Base-by-base conservation (phyloP, 2,329 filamentous ascomycete species). In the Penicillium hordei region DNA sequence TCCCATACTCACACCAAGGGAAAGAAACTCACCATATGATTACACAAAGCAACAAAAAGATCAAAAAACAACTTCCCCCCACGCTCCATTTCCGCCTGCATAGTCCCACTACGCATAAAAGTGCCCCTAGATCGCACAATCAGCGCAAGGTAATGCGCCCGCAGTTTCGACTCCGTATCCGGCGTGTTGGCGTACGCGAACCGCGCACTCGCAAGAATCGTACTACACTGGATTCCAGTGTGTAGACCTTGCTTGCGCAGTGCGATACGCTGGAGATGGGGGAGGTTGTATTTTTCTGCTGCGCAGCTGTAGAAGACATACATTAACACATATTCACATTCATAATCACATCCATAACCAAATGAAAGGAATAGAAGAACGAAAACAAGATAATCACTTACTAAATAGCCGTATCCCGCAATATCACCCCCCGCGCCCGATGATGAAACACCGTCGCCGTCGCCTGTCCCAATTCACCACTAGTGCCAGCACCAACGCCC, bases 1-100 rank as follows among this genome's bases (percentile, higher is more conserved):
- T 25, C n/a, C 33, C 21, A 6, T 5, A 10, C 25, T 23, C 2
- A 34, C n/a, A 10, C 17, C 13, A 15, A 12, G 36, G 42, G 17
- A 5, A 23, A 23, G 31, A 43, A 50, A 76, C 89, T 73, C 86
- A 82, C 90, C 70, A 96, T 89, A 71, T 96, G 91, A 73, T 96
- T 96, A 77, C 90, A 92, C 77, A 96, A 86, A 19, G 93, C 91
- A 50, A 96, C 93, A 73, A 96, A 97, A 44, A 96, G 81, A 72
- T 96, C 93, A 72, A 96, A 97, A 79, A 96, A 96, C 58, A 96
- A 81, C 70, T 89, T 89, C 53, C 91, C 91, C 29, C 93, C 93
- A 60, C 86, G 85, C 74, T 89, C 89, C 92, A 97, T 96, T 79
- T 96, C 92, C 65, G 90, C 85, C 77, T 96, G 93, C 92, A 96